Evolutionary conservation across 129 eudicot genomes (phyloP).

Genomic region (Lonicera japonica): DNA sequence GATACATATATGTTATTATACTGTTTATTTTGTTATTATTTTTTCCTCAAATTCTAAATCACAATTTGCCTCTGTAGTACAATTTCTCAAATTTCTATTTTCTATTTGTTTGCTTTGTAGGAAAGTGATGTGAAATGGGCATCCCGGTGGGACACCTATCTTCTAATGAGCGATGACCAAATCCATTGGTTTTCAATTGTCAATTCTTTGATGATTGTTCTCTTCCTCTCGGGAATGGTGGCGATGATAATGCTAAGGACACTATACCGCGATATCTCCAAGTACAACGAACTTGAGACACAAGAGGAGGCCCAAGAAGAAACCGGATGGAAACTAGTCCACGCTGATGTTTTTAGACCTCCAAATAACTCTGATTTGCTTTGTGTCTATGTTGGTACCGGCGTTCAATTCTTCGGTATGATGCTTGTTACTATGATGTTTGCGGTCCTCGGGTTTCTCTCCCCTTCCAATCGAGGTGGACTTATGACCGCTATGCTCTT

Average conservation of each 20-base stretch:
- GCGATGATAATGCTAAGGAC: constrained; percentile 54
- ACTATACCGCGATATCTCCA: constrained; percentile 53
- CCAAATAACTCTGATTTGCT: constrained; percentile 46
- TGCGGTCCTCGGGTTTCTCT: constrained; percentile 47
- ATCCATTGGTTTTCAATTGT: constrained; percentile 55
- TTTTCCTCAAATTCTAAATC: too few species aligned
- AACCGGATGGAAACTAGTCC: constrained; percentile 60
- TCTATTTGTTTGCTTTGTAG: constrained; percentile 15
- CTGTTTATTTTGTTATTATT: too few species aligned
- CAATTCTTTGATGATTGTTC: constrained; percentile 58
- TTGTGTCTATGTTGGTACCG: constrained; percentile 52
- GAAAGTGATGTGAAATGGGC: constrained; percentile 57
- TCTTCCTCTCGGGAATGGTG: constrained; percentile 55
- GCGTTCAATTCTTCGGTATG: constrained; percentile 46
- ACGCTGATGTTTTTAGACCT: constrained; percentile 51
- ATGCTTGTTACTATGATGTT: constrained; percentile 39
- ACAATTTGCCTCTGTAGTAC: too few species aligned
- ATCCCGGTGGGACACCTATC: constrained; percentile 58
- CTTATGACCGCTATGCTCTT: constrained; percentile 50
- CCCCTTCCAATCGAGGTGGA: constrained; percentile 46
- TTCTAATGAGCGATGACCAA: constrained; percentile 41
- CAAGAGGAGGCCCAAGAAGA: constrained; percentile 56
- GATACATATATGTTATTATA: too few species aligned
- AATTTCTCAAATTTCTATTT: too few species aligned
- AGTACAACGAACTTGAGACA: constrained; percentile 51